Base-by-base conservation (phyloP, 805 yeast genomes). In the Monosporozyma siamensis region DNA sequence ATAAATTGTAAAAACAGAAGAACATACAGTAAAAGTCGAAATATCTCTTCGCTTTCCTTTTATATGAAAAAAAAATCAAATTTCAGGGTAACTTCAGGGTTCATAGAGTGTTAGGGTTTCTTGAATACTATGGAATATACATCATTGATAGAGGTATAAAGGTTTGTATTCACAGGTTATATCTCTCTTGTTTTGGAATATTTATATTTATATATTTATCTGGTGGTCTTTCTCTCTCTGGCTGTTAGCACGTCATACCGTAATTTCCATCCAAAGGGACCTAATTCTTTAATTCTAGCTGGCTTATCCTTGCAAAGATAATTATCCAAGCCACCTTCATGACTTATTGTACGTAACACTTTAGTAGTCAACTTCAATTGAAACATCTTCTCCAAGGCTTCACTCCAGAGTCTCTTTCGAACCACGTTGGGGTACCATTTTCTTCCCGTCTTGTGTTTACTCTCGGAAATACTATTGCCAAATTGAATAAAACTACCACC, bases 291-390 rank as follows among this genome's bases (percentile, higher is more conserved):
- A 50, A 86, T 71, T 67, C 98, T 74, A 3, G 95, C 94, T 5
- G 94, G 70, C 51, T 83, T 86, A 46, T 88, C 95, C 64, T 92
- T 92, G 34, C 78, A 72, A 47, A 92, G 64, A 59, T 92, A 92
- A 49, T 80, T 80, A 59, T 92, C 99, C 44, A 92, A 70, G 4
- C 99, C 98, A 48, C 98, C 98, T 62, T 90, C 97, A 53, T 79
- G 85, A 45, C 85, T 82, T 45, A 92, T 81, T 0, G 97, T 88
- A 54, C 80, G 78, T 57, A 92, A 71, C 5, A 88, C 97, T 46
- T 80, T 75, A 4, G 97, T 75, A 6, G 88, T 80, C 27, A 88
- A 78, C 46, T 72, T 77, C 42, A 86, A 62, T 39, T 68, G 67
- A 36, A 88, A 61, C 31, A 68, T 63, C 50, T 69, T 70, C 45